Evolutionary conservation across 1,139 yeast species (phyloP), one percentile per base, ranked within the genome.

Genomic region (Candida sp.): DNA sequence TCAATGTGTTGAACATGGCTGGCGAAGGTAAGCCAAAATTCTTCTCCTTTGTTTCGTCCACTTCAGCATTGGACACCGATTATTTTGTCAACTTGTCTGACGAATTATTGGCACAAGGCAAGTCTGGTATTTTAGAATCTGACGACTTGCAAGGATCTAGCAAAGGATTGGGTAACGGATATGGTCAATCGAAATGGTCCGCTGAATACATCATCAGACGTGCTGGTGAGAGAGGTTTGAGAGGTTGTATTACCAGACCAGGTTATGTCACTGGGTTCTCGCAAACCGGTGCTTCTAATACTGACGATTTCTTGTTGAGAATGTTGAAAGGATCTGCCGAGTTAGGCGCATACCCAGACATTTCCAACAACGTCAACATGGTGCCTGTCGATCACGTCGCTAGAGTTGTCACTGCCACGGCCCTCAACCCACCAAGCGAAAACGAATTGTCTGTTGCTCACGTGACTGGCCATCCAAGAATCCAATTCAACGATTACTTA

Each of bases 381-480:
- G 98, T 92, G 25, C 99, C 99, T 3, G 99, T 94, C 35, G 98
- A 94, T 62, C 99, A 94, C 63, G 99, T 94, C 58, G 98, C 99
- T 1, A 83, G 96, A 50, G 90, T 92, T 26, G 91, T 88, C 33
- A 90, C 87, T 48, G 92, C 98, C 1, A 75, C 96, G 32, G 88
- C 97, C 0, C 78, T 94, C 58, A 83, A 84, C 59, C 96, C 97
- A 33, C 91, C 96, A 35, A 67, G 65, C 32, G 53, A 62, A 5
- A 66, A 67, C 17, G 79, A 73, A 45, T 71, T 90, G 43, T 73
- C 84, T 1, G 99, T 94, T 47, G 94, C 93, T 1, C 99, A 94
- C 49, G 98, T 94, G n/a, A 94, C 98, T 3, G 96, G 96, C 11
- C 98, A 94, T 63, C 99, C 99, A 55, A 84, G 98, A 68, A 84